phyloP scores from a whole-genome alignment of 345 rosid species.

The Eucalyptus virginea region DNA sequence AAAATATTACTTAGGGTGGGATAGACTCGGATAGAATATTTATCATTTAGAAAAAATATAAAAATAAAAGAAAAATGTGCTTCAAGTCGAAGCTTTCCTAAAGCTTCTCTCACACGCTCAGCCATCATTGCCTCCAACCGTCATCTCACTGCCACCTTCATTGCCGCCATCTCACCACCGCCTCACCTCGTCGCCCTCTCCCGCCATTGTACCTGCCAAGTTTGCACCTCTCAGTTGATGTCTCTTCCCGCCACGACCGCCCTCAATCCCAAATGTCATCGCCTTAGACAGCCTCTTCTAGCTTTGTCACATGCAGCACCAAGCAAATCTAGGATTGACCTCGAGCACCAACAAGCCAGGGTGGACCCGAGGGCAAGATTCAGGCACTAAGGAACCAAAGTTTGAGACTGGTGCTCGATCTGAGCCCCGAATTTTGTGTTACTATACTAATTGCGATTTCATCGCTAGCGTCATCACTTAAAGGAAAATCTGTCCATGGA shows the following conservation, averaged over 20 bases:
- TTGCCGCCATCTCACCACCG: too few species aligned
- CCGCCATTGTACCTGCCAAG: accelerated
- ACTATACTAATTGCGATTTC: neutral
- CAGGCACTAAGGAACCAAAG: accelerated
- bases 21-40: accelerated
- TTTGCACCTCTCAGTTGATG: neutral
- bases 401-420: neutral
- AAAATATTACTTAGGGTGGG: too few species aligned
- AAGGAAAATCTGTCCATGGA: neutral
- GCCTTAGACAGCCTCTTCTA: neutral
- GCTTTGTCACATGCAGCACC: neutral
- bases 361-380: neutral
- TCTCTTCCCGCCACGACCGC: neutral
- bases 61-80: too few species aligned
- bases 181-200: too few species aligned
- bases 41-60: too few species aligned
- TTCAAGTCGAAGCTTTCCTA: accelerated
- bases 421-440: neutral
- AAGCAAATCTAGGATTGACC: neutral
- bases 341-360: neutral
- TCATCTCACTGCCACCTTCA: too few species aligned
- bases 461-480: neutral
- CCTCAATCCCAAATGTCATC: neutral
- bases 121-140: accelerated
- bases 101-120: too few species aligned